Conservation (phyloP, 345 rosid genomes). For the Anastatica hierochuntica region DNA sequence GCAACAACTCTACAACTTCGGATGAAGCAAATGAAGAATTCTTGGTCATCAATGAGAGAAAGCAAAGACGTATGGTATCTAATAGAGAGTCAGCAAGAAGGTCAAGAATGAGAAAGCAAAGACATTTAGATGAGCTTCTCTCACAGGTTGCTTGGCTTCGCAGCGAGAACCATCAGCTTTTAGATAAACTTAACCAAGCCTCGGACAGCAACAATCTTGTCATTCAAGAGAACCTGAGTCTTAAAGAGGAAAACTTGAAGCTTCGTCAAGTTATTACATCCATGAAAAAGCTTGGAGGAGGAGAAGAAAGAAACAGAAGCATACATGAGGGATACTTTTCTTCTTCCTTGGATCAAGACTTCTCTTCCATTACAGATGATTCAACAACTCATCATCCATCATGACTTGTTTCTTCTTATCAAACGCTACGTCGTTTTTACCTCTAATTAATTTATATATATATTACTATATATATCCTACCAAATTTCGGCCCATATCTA, state of each 20-base stretch:
- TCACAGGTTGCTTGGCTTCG: conserved; percentile 82
- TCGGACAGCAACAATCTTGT: conserved; percentile 49
- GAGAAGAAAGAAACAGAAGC: background rate
- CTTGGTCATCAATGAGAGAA: conserved; percentile 65
- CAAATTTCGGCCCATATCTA: no score
- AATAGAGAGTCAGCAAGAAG: conserved; percentile 90
- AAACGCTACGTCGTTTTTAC: background rate
- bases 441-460: background rate
- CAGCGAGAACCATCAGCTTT: conserved; percentile 71
- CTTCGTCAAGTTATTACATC: conserved; percentile 55
- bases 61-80: conserved; percentile 90
- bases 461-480: no score
- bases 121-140: conserved; percentile 90
- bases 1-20: conserved; percentile 74
- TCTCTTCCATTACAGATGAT: conserved; percentile 24
- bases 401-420: conserved; percentile 4
- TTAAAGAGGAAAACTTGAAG: conserved; percentile 57
- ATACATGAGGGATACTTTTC: background rate
- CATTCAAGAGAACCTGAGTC: conserved; percentile 53
- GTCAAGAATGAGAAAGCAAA: conserved; percentile 94
- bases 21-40: conserved; percentile 74
- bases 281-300: conserved; percentile 37
- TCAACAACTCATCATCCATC: conserved; percentile 19
- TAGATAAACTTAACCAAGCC: conserved; percentile 60
- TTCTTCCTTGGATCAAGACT: conserved; percentile 18